phyloP scores from a whole-genome alignment of 73 alveolate species.

The Urostyla sp. region DNA sequence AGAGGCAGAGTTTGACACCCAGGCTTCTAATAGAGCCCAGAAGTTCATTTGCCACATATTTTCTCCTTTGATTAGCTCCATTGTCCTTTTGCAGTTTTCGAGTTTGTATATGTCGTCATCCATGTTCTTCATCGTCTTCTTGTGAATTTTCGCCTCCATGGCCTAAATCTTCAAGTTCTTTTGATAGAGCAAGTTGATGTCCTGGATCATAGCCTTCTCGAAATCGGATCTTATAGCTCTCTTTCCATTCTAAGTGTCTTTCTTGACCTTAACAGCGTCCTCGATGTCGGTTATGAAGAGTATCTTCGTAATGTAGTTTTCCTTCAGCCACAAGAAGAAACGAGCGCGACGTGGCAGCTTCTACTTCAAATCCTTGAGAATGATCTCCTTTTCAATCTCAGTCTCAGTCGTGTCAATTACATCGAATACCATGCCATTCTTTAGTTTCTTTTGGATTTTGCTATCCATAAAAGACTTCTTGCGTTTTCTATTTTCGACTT shows the following conservation, averaged over 20 bases:
- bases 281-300: constrained; percentile 12
- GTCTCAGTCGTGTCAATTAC: not conserved
- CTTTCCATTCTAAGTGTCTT: not conserved
- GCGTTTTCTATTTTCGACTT: no score
- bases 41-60: not conserved
- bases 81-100: not conserved
- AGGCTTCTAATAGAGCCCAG: constrained; percentile 27
- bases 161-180: not conserved
- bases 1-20: constrained; percentile 32
- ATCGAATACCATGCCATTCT: not conserved
- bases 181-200: constrained; percentile 17
- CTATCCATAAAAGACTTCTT: no score
- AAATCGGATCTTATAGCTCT: constrained; percentile 14
- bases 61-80: constrained; percentile 1
- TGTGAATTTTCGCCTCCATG: not conserved
- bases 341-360: constrained; percentile 32
- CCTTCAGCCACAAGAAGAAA: constrained; percentile 1
- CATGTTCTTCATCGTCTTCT: not conserved
- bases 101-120: constrained; percentile 21
- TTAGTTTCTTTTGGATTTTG: constrained; percentile 11
- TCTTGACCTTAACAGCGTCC: constrained; percentile 20
- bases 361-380: constrained; percentile 17
- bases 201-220: constrained; percentile 21
- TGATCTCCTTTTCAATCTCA: constrained; percentile 3
- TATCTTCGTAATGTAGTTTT: constrained; percentile 22